These are phyloP conservation scores for Echium plantagineum DNA, from an alignment of 257 asterid species.

Conservation along the genomic window DNA sequence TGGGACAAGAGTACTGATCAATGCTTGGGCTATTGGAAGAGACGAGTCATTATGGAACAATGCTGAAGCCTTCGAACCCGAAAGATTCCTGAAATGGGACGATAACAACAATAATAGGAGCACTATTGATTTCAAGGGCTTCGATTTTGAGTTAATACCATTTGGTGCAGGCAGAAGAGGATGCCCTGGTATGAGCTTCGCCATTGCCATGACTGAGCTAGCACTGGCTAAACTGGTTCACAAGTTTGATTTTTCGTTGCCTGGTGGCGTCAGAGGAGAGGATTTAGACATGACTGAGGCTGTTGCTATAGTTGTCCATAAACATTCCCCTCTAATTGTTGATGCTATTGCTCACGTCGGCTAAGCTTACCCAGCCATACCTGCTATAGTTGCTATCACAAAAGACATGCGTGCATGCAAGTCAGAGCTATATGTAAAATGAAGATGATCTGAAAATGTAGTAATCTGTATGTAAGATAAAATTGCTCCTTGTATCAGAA, in stretches of 20 bases:
- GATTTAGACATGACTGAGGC: constrained; percentile 33
- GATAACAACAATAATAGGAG: background rate
- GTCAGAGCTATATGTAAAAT: too few relatives aligned
- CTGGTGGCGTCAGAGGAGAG: constrained; percentile 14
- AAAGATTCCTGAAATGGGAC: constrained; percentile 8
- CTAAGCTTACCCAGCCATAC: background rate
- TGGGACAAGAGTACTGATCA: constrained; percentile 12
- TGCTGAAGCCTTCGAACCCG: constrained; percentile 12
- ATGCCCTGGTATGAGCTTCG: constrained; percentile 27
- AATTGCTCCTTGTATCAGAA: too few relatives aligned
- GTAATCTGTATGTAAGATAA: too few relatives aligned
- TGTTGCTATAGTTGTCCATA: background rate
- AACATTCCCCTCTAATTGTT: background rate
- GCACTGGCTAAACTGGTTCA: constrained; percentile 27
- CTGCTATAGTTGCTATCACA: too few relatives aligned
- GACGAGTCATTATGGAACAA: constrained; percentile 16
- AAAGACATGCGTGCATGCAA: too few relatives aligned
- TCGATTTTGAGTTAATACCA: constrained; percentile 30
- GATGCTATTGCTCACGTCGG: background rate
- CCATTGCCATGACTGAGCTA: constrained; percentile 15
- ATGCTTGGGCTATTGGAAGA: constrained; percentile 18
- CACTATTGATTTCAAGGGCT: constrained; percentile 20
- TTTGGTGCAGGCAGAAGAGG: constrained; percentile 42
- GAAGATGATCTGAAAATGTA: too few relatives aligned
- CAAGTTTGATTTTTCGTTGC: constrained; percentile 29